Base-by-base conservation (phyloP, 148 eudicot genomes). In the Chenopodium formosanum region DNA sequence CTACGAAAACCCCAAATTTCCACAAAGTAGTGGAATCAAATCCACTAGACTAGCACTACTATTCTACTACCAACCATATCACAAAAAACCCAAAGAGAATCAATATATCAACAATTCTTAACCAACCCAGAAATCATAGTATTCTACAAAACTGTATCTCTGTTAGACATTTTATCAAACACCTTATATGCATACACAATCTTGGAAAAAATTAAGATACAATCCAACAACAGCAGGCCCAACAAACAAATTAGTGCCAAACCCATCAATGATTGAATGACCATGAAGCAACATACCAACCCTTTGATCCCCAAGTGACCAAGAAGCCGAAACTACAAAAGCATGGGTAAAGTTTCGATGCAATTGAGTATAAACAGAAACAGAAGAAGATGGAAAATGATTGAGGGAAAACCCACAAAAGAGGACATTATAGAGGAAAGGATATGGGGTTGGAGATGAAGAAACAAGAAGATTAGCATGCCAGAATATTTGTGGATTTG, bases 71-170 rank as follows among this genome's bases (percentile, higher is more conserved):
- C 78, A 44, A 90, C 82, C 97, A 94, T 91, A 68, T 88, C 91
- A 77, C 81, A 63, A 71, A 94, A 91, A 70, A 90, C 85, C 79
- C 52, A 34, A 65, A 90, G 47, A 2, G 84, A 81, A 44, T 92
- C 92, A 20, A 70, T 73, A 76, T 84, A 87, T 81, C 88, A 86
- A 44, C 87, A 80, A 70, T 89, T 92, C 81, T 82, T 93, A 62
- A 88, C 91, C 76, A 90, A 82, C 79, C 94, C 95, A 75, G 92
- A 92, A 48, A 92, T 58, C 89, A 94, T 84, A 2, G 95, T 90
- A 66, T 93, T 95, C 93, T 97, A 92, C 82, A 91, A 77, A 83
- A 91, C 92, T 9, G 93, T 82, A 83, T 95, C 98, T 46, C 83
- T 85, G 4, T 90, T 72, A 80, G 88, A 67, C 78, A 91, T 89